Evolutionary conservation across 163 green algal genomes (phyloP).

Genomic region (Scenedesmus sp.): DNA sequence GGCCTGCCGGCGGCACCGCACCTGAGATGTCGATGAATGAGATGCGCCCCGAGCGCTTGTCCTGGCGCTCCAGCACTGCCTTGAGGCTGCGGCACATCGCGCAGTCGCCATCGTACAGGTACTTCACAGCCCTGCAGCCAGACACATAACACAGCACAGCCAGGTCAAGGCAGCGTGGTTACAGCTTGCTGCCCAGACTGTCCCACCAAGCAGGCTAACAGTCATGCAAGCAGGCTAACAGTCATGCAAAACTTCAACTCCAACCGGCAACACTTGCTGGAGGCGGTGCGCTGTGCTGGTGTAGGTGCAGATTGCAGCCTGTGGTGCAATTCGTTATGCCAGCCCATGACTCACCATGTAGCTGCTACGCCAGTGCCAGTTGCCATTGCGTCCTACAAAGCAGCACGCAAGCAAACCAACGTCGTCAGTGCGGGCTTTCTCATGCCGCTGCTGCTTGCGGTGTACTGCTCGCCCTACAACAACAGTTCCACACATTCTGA

Average conservation of each 20-base stretch:
- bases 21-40: slow-evolving; percentile 78
- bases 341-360: slow-evolving; percentile 18
- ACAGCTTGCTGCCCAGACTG: not conserved
- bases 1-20: not conserved
- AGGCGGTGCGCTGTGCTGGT: not conserved
- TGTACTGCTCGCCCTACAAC: not conserved
- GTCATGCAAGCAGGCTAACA: not conserved
- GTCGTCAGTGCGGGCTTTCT: not conserved
- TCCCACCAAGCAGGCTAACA: not conserved
- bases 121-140: slow-evolving; percentile 69
- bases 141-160: not conserved
- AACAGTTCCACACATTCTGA: not conserved
- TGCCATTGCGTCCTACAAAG: slow-evolving; percentile 32
- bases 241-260: too few species aligned
- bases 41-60: slow-evolving; percentile 67
- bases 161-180: not conserved
- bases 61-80: slow-evolving; percentile 70
- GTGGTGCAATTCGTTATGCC: not conserved
- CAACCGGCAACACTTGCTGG: too few species aligned
- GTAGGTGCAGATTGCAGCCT: not conserved
- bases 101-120: slow-evolving; percentile 84
- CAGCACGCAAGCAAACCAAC: not conserved
- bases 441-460: not conserved
- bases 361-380: slow-evolving; percentile 24
- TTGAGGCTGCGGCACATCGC: slow-evolving; percentile 80